Evolutionary conservation across 768 basidiomycete species (phyloP), one percentile per base, ranked within the genome.

Genomic region (Coprinopsis sp.): DNA sequence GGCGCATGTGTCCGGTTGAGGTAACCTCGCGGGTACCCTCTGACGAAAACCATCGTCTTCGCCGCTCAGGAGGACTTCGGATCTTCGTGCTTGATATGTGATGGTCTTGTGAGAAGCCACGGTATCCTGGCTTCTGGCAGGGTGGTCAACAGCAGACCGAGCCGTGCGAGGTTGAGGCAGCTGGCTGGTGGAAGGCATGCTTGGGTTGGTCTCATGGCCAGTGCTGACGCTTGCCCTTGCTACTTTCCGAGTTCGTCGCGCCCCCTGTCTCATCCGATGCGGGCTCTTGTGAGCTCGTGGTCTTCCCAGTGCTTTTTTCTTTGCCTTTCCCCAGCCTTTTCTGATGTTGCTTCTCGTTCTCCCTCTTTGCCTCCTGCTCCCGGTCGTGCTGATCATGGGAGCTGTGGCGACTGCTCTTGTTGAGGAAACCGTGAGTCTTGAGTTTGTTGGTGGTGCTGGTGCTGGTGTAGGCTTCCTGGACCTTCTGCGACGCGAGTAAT

Each of bases 401-500:
- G 40, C 64, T 62, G n/a, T 51, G 58, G 2, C 50, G 53, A 41
- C 51, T 53, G 25, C 62, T 60, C 19, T 79, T 80, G 33, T 78
- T 76, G 33, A 88, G 67, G 21, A 87, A 61, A 8, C 84, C 84
- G 54, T 87, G 81, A 0, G 81, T 78, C 51, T 76, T 76, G 28
- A 88, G 70, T 57, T 79, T 81, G 38, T 77, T 71, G 5, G 84
- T 87, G 16, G 85, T 84, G 27, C 74, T 81, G 14, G 87, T 89
- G 54, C 79, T 87, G 14, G 86, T 88, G 55, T 78, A 90, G 13
- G 83, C 80, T 56, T 81, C 79, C 54, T 91, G 88, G n/a, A 90
- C 87, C 51, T 74, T 77, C 55, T 79, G 78, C 24, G 84, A 79
- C 14, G 84, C 87, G 11, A 91, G 66, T 52, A 91, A 64, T 45